These are phyloP conservation scores for Podila verticillata DNA, from an alignment of 192 early-diverging fungal species.

Conservation along the genomic window DNA sequence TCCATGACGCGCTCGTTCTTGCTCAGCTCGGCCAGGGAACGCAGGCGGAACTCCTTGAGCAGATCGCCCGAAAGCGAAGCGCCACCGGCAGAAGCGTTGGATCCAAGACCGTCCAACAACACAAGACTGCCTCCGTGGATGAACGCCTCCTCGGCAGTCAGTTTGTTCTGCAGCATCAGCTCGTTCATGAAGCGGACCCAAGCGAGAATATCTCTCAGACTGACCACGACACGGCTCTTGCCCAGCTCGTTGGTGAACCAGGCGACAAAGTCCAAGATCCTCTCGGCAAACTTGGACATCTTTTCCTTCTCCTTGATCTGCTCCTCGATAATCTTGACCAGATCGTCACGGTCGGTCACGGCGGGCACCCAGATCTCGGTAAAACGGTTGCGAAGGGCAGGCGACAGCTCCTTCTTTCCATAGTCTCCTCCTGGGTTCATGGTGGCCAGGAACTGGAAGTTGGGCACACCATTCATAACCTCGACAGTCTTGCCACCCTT, in stretches of 20 bases:
- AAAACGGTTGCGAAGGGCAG: constrained; percentile 97
- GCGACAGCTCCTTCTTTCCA: constrained; percentile 98
- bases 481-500: constrained; percentile 82
- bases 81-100: constrained; percentile 74
- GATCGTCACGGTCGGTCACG: constrained; percentile 82
- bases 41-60: constrained; percentile 62
- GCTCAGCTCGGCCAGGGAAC: constrained; percentile 56
- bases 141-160: constrained; percentile 66
- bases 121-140: constrained; percentile 93
- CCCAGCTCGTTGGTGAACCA: constrained; percentile 76
- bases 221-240: constrained; percentile 67
- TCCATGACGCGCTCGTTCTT: constrained; percentile 43
- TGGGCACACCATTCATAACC: constrained; percentile 69
- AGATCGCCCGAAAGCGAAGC: constrained; percentile 54
- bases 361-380: constrained; percentile 97
- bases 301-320: constrained; percentile 54
- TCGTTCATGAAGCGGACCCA: constrained; percentile 90
- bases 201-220: constrained; percentile 90
- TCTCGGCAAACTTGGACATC: constrained; percentile 55
- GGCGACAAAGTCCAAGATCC: constrained; percentile 84
- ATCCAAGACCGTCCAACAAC: constrained; percentile 89
- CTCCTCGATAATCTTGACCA: constrained; percentile 69
- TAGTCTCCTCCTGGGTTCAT: constrained; percentile 99
- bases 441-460: constrained; percentile 94
- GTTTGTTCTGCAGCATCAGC: constrained; percentile 51